These are phyloP conservation scores for Cyclotella distinguenda DNA, from an alignment of 108 stramenopile species.

Conservation along the genomic window DNA sequence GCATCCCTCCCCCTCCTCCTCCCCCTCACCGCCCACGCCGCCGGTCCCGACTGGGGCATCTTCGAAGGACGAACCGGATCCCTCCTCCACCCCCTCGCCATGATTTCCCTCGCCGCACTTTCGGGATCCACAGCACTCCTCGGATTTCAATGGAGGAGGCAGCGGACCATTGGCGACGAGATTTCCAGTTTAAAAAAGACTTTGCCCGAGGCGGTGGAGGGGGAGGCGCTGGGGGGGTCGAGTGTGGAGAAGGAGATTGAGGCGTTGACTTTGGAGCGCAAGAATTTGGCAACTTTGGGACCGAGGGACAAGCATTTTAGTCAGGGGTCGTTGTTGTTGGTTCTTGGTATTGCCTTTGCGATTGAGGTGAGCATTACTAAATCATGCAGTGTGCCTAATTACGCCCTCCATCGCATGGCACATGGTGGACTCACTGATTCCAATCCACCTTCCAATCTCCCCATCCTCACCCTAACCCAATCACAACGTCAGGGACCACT, in stretches of 20 bases:
- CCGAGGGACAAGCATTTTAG: slow-evolving; percentile 89
- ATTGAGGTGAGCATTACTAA: slow-evolving; percentile 80
- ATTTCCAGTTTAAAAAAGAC: slow-evolving; percentile 69
- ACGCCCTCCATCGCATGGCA: no score
- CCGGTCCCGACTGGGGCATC: slow-evolving; percentile 63
- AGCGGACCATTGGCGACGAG: slow-evolving; percentile 88
- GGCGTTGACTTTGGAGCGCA: slow-evolving; percentile 76
- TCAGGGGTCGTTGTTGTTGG: slow-evolving; percentile 84
- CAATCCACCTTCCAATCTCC: no score
- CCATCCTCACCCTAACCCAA: no score
- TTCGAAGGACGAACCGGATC: slow-evolving; percentile 79
- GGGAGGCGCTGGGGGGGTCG: slow-evolving; percentile 51
- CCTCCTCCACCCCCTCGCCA: slow-evolving; percentile 90
- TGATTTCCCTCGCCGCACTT: slow-evolving; percentile 67
- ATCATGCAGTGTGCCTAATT: no score
- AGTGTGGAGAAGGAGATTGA: slow-evolving; percentile 67
- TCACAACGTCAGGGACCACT: slow-evolving; percentile 95
- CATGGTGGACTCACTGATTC: no score
- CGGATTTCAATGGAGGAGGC: slow-evolving; percentile 92
- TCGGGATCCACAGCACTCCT: slow-evolving; percentile 80
- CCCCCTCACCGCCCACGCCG: slow-evolving; percentile 42
- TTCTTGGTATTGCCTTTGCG: slow-evolving; percentile 89
- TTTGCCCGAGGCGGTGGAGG: slow-evolving; percentile 61
- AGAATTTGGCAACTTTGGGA: slow-evolving; percentile 60
- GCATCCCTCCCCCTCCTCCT: slow-evolving; percentile 16